Percentiles rank a stretch among this genome's conserved stretches.
Evolutionary conservation across 495 filamentous ascomycete species (phyloP).

Genomic region (Podospora pseudopauciseta): DNA sequence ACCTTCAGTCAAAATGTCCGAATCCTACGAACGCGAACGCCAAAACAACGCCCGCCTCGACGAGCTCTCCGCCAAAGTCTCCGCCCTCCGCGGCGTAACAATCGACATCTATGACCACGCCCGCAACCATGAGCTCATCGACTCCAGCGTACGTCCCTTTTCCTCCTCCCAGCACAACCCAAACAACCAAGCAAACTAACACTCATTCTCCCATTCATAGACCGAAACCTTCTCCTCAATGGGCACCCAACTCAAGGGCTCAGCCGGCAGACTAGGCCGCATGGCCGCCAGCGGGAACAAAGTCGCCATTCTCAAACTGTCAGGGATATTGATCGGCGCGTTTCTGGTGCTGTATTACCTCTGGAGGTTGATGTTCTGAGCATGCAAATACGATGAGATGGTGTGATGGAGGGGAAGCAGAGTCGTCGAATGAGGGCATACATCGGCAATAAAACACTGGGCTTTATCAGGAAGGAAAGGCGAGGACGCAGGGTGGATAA

Average conservation of each 20-base stretch:
- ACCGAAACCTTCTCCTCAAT: conserved; percentile 58
- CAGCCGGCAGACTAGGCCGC: conserved; percentile 77
- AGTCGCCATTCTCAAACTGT: conserved; percentile 82
- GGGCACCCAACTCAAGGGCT: conserved; percentile 70
- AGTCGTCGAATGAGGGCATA: no score
- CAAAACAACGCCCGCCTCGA: conserved; percentile 96
- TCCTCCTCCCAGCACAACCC: neutral
- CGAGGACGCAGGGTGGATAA: no score
- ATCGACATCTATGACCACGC: conserved; percentile 97
- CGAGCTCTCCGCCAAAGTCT: conserved; percentile 84
- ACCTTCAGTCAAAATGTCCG: conserved; percentile 64
- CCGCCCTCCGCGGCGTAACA: conserved; percentile 91
- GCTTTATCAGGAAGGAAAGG: no score
- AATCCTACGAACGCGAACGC: conserved; percentile 90
- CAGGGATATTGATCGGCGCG: conserved; percentile 72
- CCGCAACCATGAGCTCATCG: conserved; percentile 77
- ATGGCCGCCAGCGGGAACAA: conserved; percentile 92
- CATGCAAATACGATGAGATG: no score
- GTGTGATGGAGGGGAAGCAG: no score
- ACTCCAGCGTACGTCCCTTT: conserved; percentile 64
- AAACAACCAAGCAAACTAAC: no score
- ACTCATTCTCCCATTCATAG: conserved; percentile 23
- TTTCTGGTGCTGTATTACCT: conserved; percentile 74
- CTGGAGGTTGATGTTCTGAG: conserved; percentile 61
- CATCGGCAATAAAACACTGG: no score